Evolutionary conservation across 768 basidiomycete genomes (phyloP), one percentile per base, ranked within the genome.

Genomic region (Tricholoma flavovirens): DNA sequence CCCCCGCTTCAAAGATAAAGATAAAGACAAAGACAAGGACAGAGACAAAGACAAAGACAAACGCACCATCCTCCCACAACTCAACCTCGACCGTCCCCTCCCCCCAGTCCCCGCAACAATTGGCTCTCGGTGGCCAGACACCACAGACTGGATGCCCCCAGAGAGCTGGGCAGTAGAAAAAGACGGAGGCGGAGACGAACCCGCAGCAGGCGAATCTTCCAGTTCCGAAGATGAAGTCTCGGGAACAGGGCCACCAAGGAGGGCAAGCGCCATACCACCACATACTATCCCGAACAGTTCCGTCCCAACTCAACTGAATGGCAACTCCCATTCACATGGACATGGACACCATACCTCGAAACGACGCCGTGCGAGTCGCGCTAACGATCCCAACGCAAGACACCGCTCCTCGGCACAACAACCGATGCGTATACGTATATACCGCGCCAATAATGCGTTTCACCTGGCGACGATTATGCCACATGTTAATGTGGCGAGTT

Each of bases 141-240:
- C 11, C 1, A 49, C 46, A 2, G 46, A 49, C 14, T 92, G 90
- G 90, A 80, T 70, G 2, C 73, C 90, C 5, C 90, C 90, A 1
- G 81, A 90, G 64, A 89, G 87, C 54, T 91, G 90, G 89, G 85
- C 77, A 1, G 85, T 88, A 12, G 79, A 81, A 48, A 77, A 75
- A 51, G 77, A 77, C 3, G 78, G 72, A 5, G 71, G 69, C 46
- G 74, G 75, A 2, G 66, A 59, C 17, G 72, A 68, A 6, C 73
- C 69, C 3, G 74, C 66, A 10, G 66, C 58, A 4, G 69, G 64
- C 26, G 66, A 68, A 42, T 68, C 69, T n/a, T 49, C 46, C 30
- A 67, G 65, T 49, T 69, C 67, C 12, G 71, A 71, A 22, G 71
- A 72, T n/a, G 62, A 60, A 19, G 55, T 56, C 10, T 59, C 46